phyloP scores from a whole-genome alignment of 2,329 filamentous ascomycete species.

The Uncinocarpus reesii region DNA sequence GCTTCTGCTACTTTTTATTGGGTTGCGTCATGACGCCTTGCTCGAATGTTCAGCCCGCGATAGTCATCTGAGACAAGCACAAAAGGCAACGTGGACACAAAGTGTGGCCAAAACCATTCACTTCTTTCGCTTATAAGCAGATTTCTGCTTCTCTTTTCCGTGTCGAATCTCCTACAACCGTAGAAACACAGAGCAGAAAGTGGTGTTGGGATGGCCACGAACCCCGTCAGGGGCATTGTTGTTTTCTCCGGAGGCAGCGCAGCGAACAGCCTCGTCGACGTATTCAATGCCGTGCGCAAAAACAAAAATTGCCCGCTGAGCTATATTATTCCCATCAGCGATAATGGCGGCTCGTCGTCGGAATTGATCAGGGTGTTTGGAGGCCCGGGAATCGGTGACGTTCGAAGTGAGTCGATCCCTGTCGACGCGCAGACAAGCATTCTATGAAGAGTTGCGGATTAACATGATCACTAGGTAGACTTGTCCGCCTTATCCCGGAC shows the following conservation, averaged over 20 bases:
- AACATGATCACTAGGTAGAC: slow-evolving; percentile 55
- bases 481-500: slow-evolving; percentile 81
- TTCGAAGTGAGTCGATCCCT: slow-evolving; percentile 50
- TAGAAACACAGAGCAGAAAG: no score
- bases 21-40: no score
- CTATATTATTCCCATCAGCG: slow-evolving; percentile 89
- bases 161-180: no score
- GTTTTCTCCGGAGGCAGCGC: slow-evolving; percentile 89
- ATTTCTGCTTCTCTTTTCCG: no score
- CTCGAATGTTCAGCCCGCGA: no score
- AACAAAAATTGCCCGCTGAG: slow-evolving; percentile 59
- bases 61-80: no score
- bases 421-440: neutral
- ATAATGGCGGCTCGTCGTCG: slow-evolving; percentile 89
- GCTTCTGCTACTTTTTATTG: no score
- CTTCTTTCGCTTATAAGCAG: no score
- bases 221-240: slow-evolving; percentile 55
- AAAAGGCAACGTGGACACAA: no score
- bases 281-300: slow-evolving; percentile 59
- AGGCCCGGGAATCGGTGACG: slow-evolving; percentile 74
- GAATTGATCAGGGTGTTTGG: slow-evolving; percentile 92
- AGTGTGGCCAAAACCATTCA: no score
- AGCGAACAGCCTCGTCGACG: slow-evolving; percentile 87
- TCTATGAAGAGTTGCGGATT: neutral
- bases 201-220: no score